These are phyloP conservation scores for Neonothopanus nambi DNA, from an alignment of 1,284 basidiomycete genomes.

Conservation along the genomic window DNA sequence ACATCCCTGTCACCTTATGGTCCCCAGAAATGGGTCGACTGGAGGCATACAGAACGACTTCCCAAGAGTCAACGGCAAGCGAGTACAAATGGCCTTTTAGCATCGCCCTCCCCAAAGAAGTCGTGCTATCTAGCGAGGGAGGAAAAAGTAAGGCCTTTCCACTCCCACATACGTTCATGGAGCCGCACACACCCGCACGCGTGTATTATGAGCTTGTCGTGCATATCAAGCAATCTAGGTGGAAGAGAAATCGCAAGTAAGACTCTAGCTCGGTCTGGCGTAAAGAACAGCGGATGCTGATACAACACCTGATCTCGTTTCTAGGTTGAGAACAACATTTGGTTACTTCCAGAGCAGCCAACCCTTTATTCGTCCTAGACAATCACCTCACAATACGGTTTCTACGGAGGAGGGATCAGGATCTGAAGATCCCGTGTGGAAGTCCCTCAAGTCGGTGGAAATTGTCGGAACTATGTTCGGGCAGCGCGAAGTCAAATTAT, in stretches of 20 bases:
- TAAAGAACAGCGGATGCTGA: slow-evolving; percentile 28
- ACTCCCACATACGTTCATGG: slow-evolving; percentile 10
- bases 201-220: slow-evolving; percentile 9
- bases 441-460: not conserved
- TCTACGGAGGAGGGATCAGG: not conserved
- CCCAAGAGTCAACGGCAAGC: not conserved
- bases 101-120: slow-evolving; percentile 5
- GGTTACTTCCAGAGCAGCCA: slow-evolving; percentile 25
- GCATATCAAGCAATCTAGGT: not conserved
- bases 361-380: not conserved
- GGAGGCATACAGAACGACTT: not conserved
- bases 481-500: not conserved
- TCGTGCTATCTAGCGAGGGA: not conserved
- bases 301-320: slow-evolving; percentile 1
- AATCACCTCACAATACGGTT: not conserved
- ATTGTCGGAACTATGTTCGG: not conserved
- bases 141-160: not conserved
- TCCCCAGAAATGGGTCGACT: not conserved
- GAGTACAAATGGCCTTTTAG: slow-evolving; percentile 11
- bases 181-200: slow-evolving; percentile 7
- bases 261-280: slow-evolving; percentile 20
- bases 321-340: slow-evolving; percentile 34
- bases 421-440: slow-evolving; percentile 2
- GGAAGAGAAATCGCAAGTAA: slow-evolving; percentile 12
- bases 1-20: slow-evolving; percentile 5